Evolutionary conservation across 768 basidiomycete genomes (phyloP).

Genomic region (Mycena chlorophos): DNA sequence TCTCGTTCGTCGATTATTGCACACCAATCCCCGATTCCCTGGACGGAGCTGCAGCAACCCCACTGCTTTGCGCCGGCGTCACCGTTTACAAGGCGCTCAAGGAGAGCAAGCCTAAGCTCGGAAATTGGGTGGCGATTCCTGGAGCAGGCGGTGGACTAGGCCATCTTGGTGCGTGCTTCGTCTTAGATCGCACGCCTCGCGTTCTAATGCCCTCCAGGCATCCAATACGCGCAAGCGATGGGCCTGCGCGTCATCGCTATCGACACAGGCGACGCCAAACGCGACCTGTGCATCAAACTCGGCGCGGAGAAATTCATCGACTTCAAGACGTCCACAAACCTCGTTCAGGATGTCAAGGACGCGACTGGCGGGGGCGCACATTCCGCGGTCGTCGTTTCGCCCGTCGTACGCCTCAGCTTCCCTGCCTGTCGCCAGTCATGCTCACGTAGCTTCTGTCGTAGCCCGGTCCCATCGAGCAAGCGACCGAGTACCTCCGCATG

Average conservation of each 20-base stretch:
- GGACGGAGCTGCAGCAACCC: constrained; percentile 62
- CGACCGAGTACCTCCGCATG: constrained; percentile 65
- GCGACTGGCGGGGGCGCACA: constrained; percentile 77
- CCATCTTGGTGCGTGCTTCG: constrained; percentile 56
- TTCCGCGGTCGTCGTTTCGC: constrained; percentile 60
- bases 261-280: constrained; percentile 76
- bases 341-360: constrained; percentile 59
- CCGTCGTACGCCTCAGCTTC: constrained; percentile 37
- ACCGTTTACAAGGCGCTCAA: constrained; percentile 84
- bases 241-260: constrained; percentile 65
- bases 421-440: not conserved
- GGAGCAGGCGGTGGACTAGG: constrained; percentile 82
- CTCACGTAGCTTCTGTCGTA: constrained; percentile 13
- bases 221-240: constrained; percentile 78
- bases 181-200: not conserved
- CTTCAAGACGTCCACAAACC: constrained; percentile 62
- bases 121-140: constrained; percentile 72
- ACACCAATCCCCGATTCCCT: constrained; percentile 74
- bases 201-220: constrained; percentile 36
- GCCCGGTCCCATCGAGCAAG: constrained; percentile 49
- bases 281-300: constrained; percentile 50
- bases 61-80: constrained; percentile 75
- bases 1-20: constrained; percentile 65
- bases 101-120: constrained; percentile 53
- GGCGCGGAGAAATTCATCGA: constrained; percentile 77